Evolutionary conservation across 2,329 filamentous ascomycete genomes (phyloP).

Genomic region (Aspergillus aculeatinus): DNA sequence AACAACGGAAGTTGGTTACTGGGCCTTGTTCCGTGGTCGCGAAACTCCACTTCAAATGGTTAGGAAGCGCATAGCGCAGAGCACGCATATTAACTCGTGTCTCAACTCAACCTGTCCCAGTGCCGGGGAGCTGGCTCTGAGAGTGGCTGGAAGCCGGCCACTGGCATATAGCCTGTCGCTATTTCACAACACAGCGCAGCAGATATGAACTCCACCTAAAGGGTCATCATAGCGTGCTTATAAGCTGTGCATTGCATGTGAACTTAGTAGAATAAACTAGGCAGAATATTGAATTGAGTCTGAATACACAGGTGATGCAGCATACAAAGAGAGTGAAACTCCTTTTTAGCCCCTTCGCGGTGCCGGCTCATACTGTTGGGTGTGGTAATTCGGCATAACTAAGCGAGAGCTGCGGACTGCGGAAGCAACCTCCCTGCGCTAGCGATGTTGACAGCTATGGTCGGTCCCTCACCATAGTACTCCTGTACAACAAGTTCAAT

Average conservation of each 20-base stretch:
- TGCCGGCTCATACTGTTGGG: not conserved
- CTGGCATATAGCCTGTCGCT: not conserved
- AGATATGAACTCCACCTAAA: not conserved
- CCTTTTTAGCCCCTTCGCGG: not conserved
- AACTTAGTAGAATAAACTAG: not conserved
- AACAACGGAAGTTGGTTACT: not conserved
- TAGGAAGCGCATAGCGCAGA: not conserved
- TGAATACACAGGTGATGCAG: not conserved
- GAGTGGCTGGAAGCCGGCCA: no score
- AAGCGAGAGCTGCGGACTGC: constrained; percentile 18
- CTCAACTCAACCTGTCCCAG: not conserved
- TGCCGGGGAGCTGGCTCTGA: not conserved
- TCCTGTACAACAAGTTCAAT: not conserved
- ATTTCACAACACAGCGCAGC: not conserved
- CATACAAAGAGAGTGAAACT: not conserved
- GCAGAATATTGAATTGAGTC: not conserved
- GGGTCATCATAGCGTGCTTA: not conserved
- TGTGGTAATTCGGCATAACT: constrained; percentile 8
- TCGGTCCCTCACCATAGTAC: constrained; percentile 15
- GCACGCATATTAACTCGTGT: not conserved
- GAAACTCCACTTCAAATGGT: not conserved
- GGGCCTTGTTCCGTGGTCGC: not conserved
- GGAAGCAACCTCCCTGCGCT: constrained; percentile 26
- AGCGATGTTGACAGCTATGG: constrained; percentile 39
- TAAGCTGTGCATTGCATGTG: not conserved